A percentile compares a stretch with the other conserved stretches of the same genome.
phyloP scores from a whole-genome alignment of 345 rosid genomes.

The Pseudoturritis turrita region DNA sequence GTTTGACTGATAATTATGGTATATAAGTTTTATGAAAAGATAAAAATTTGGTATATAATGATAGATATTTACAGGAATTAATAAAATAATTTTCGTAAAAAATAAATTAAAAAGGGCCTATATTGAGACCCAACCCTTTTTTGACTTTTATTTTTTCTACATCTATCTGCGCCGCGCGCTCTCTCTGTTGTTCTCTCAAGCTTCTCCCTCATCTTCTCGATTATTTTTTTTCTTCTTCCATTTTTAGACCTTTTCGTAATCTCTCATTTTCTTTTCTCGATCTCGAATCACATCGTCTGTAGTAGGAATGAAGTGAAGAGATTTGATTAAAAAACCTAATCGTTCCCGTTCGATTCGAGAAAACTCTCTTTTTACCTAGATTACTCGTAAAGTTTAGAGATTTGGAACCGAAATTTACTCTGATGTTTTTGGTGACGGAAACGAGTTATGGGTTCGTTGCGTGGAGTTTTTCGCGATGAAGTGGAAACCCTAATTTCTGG shows the following conservation, averaged over 20 bases:
- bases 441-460: constrained; percentile 12
- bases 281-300: constrained; percentile 7
- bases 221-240: constrained; percentile 3
- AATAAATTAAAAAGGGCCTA: background rate
- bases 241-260: background rate
- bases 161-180: constrained; percentile 28
- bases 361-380: background rate
- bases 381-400: constrained; percentile 11
- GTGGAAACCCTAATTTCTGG: constrained; percentile 30
- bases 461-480: constrained; percentile 5
- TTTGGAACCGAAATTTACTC: background rate
- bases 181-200: background rate
- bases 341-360: background rate
- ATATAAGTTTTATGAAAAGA: too few species aligned
- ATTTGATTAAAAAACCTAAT: background rate
- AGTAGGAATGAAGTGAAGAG: background rate
- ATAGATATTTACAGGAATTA: background rate
- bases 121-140: background rate
- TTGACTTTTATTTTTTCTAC: background rate
- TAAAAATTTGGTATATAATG: background rate
- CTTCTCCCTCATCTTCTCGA: background rate
- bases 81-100: background rate
- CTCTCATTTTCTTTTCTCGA: background rate
- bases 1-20: too few species aligned
- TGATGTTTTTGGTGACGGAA: background rate